Evolutionary conservation across 2,329 filamentous ascomycete genomes (phyloP).

Genomic region (Chaetomium olivaceum): DNA sequence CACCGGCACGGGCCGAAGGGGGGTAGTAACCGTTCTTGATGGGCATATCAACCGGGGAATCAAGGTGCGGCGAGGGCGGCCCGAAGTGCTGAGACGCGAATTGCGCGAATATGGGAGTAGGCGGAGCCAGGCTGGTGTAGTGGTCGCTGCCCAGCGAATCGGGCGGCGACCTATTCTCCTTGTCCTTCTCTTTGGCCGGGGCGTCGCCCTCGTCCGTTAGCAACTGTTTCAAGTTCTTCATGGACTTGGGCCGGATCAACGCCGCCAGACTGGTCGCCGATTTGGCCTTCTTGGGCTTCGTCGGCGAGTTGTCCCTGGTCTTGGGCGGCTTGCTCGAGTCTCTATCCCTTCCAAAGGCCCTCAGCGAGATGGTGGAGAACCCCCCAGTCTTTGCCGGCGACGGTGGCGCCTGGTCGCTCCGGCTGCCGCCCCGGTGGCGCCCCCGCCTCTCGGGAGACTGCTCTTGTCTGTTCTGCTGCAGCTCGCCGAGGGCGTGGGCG

Average conservation of each 20-base stretch:
- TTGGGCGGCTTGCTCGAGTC: conserved; percentile 44
- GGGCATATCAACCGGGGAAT: conserved; percentile 18
- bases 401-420: conserved; percentile 24
- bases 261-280: conserved; percentile 79
- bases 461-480: conserved; percentile 57
- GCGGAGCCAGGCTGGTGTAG: conserved; percentile 33
- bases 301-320: conserved; percentile 47
- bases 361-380: conserved; percentile 48
- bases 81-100: conserved; percentile 51
- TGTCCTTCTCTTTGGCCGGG: conserved; percentile 71
- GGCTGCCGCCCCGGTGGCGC: conserved; percentile 8
- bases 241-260: conserved; percentile 71
- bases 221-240: conserved; percentile 62
- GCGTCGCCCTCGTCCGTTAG: conserved; percentile 34
- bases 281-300: conserved; percentile 75
- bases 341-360: conserved; percentile 42
- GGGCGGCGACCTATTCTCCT: conserved; percentile 76
- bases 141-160: conserved; percentile 40
- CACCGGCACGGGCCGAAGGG: conserved; percentile 27
- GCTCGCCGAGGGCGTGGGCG: conserved; percentile 54
- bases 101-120: conserved; percentile 79
- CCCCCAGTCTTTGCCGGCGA: conserved; percentile 46
- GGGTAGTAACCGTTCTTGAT: conserved; percentile 30
- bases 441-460: conserved; percentile 26
- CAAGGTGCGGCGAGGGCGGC: conserved; percentile 12